Percentiles rank a stretch among this genome's conserved stretches.
These are phyloP conservation scores for Lactarius tabidus DNA, from an alignment of 768 basidiomycete species.

Conservation along the genomic window DNA sequence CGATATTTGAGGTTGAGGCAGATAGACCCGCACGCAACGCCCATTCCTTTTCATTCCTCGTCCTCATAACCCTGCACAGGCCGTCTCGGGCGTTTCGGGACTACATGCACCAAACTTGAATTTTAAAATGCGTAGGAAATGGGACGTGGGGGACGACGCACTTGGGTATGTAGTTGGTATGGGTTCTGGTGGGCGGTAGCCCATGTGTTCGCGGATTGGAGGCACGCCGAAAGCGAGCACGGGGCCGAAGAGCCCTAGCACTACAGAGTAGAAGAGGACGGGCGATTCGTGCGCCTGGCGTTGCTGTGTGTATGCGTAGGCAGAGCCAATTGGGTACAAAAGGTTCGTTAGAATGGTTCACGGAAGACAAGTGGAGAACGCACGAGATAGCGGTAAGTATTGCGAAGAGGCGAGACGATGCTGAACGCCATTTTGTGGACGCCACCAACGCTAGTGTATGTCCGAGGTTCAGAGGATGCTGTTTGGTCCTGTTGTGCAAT, in stretches of 20 bases:
- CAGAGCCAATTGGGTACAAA: background rate
- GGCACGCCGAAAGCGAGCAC: slow-evolving; percentile 68
- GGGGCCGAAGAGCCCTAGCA: slow-evolving; percentile 73
- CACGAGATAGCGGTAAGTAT: slow-evolving; percentile 45
- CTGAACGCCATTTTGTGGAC: slow-evolving; percentile 38
- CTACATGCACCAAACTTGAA: slow-evolving; percentile 34
- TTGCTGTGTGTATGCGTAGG: slow-evolving; percentile 68
- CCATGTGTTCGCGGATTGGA: no score
- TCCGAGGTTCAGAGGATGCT: background rate
- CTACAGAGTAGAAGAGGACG: slow-evolving; percentile 82
- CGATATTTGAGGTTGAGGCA: background rate
- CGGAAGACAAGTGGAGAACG: background rate
- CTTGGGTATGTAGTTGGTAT: slow-evolving; percentile 77
- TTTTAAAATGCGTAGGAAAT: background rate
- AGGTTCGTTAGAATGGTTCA: background rate
- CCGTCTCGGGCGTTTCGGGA: slow-evolving; percentile 67
- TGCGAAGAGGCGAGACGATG: slow-evolving; percentile 44
- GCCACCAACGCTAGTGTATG: background rate
- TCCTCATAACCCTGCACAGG: slow-evolving; percentile 66
- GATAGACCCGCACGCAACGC: background rate
- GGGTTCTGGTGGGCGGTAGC: no score
- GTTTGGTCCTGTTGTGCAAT: background rate
- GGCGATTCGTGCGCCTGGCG: slow-evolving; percentile 86
- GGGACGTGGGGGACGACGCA: slow-evolving; percentile 37
- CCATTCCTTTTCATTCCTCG: background rate